Base-by-base conservation (phyloP, 495 filamentous ascomycete species). In the Tuber brumale region DNA sequence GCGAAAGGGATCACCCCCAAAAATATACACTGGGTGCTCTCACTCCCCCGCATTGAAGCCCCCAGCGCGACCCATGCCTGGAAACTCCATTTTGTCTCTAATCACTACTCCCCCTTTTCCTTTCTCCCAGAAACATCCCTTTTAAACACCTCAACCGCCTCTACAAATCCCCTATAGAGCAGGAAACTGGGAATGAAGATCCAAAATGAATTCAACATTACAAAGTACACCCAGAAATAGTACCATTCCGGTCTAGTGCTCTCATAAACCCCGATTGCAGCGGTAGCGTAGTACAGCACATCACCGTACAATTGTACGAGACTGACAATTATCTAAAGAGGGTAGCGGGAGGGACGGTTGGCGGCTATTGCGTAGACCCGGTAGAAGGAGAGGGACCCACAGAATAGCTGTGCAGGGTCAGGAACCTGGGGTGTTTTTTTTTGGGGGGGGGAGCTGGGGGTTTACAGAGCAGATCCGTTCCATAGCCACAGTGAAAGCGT, bases 251-350 rank as follows among this genome's bases (percentile, higher is more conserved):
- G 88, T 44, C 88, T 78, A 48, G 84, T 88, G 37, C 43, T 75
- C 23, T 23, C 43, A 76, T 88, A 89, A n/a, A 81, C 76, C 77
- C 89, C 88, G 76, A 88, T 88, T 42, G 85, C 78, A 81, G 84
- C 84, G 8, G 87, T 90, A 5, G 83, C 85, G 79, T 87, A 89
- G 85, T 90, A 90, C 45, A 90, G 83, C 21, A 87, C 83, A 73
- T 88, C 86, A 23, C 89, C 87, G 80, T 90, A 89, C 39, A 90
- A 80, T 76, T 90, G 89, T 31, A 88, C 89, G 19, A 88, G 83
- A 7, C 84, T 86, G 69, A 90, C 87, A 51, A 89, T 82, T 41
- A 84, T 80, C 82, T 90, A 88, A 71, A 89, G 79, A 9, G 88
- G 85, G 78, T 89, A 85, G 39, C 89, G 86, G 37, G 88, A 80